Evolutionary conservation across 768 basidiomycete genomes (phyloP), one percentile per base, ranked within the genome.

Genomic region (Tulasnella sp.): DNA sequence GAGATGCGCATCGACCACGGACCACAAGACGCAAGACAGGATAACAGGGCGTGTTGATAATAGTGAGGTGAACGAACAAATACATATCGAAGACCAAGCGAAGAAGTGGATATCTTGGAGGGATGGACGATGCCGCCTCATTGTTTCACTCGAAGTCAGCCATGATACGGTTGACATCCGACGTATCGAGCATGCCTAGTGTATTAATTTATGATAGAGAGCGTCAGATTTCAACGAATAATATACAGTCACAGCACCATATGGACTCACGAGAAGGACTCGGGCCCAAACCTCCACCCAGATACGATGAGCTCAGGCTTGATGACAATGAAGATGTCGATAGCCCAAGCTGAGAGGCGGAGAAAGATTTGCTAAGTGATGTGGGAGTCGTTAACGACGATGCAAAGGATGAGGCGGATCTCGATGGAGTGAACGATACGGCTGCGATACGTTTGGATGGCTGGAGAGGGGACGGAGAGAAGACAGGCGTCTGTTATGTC

Each of bases 301-400:
- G 19, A 27, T 48, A 48, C 45, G 45, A 48, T 1, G 53, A 43
- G 38, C 43, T 55, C n/a, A 55, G 21, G 43, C 53, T 55, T 42
- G 53, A 55, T 3, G 9, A 22, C 19, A 42, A 21, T 21, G 53
- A 55, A 24, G 34, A 38, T 15, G 34, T 38, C 15, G 34, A 38
- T 38, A 38, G 15, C 34, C 45, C 45, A 19, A 55, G 43, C 12
- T 55, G 31, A n/a, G 53, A 55, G 10, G 53, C 53, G 25, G 53
- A 31, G 41, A 55, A 55, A 9, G 53, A 55, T 43, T 55, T 42
- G 53, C 22, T 41, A 4, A 55, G 41, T 9, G 31, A 41, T 24
- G 53, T 42, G 11, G 53, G 53, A 11, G 53, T 43, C n/a, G 53
- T 55, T 3, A 55, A 55, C 3, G 51, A 38, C 12, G 53, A 55